A percentile compares a stretch with the other conserved stretches of the same genome.
Evolutionary conservation across 352 stramenopile species (phyloP).

Genomic region (Pythium scleroteichum): DNA sequence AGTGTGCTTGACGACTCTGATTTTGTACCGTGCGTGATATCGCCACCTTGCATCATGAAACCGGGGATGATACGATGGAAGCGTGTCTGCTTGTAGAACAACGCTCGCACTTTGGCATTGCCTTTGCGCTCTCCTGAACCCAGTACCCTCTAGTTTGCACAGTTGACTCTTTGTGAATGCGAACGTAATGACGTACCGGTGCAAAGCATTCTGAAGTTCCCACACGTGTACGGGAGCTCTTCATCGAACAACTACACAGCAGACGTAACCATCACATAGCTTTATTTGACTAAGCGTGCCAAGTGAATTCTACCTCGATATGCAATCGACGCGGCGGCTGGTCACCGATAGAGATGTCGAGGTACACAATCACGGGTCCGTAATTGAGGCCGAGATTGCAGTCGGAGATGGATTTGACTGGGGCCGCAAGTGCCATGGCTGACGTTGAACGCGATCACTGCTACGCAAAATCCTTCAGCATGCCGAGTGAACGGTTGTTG

Average conservation of each 20-base stretch:
- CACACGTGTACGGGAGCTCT: slow-evolving; percentile 61
- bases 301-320: slow-evolving; percentile 48
- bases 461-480: too few species aligned
- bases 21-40: slow-evolving; percentile 84
- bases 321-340: slow-evolving; percentile 53
- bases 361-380: slow-evolving; percentile 59
- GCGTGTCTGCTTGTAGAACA: slow-evolving; percentile 93
- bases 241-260: slow-evolving; percentile 60
- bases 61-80: slow-evolving; percentile 99
- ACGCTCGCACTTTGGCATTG: slow-evolving; percentile 43
- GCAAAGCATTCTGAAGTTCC: slow-evolving; percentile 77
- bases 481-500: not conserved
- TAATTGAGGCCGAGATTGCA: slow-evolving; percentile 38
- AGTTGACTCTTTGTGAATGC: not conserved
- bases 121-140: slow-evolving; percentile 42
- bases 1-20: not conserved
- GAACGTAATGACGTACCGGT: slow-evolving; percentile 35
- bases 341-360: slow-evolving; percentile 59
- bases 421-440: slow-evolving; percentile 48
- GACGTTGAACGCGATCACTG: too few species aligned
- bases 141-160: not conserved
- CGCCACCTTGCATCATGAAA: slow-evolving; percentile 98
- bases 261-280: too few species aligned
- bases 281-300: too few species aligned
- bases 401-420: slow-evolving; percentile 46